Evolutionary conservation across 2,329 filamentous ascomycete species (phyloP).

Genomic region (Fusarium marasasianum): DNA sequence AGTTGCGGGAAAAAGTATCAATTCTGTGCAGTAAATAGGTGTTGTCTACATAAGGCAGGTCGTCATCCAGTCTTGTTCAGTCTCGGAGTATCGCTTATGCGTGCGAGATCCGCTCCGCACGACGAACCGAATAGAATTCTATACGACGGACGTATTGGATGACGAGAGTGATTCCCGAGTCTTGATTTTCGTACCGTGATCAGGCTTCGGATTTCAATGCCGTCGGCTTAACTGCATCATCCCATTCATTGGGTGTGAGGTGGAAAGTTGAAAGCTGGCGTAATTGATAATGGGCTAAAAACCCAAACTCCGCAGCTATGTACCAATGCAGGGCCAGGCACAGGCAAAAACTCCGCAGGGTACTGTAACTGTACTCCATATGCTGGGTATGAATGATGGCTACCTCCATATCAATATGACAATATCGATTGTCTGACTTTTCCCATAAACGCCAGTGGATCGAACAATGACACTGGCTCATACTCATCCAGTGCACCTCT

Average conservation of each 20-base stretch:
- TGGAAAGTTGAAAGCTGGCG: background rate
- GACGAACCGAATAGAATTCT: slow-evolving; percentile 13
- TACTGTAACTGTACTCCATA: background rate
- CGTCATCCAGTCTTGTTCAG: background rate
- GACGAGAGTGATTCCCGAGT: background rate
- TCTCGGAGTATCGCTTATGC: background rate
- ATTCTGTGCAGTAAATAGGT: background rate
- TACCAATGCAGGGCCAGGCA: slow-evolving; percentile 13
- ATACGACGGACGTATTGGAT: background rate
- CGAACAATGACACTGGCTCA: background rate
- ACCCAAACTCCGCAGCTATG: slow-evolving; percentile 30
- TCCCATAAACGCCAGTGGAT: background rate
- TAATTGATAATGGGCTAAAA: background rate
- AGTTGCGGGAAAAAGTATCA: background rate
- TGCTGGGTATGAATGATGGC: background rate
- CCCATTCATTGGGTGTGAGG: slow-evolving; percentile 5
- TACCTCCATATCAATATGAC: background rate
- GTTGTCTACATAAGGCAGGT: background rate
- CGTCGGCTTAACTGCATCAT: slow-evolving; percentile 33
- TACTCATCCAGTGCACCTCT: slow-evolving; percentile 72
- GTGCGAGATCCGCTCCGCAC: slow-evolving; percentile 16
- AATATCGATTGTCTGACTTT: background rate
- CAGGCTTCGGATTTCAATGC: slow-evolving; percentile 2
- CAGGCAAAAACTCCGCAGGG: slow-evolving; percentile 26
- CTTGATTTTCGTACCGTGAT: slow-evolving; percentile 13